phyloP scores from a whole-genome alignment of 441 rosid species.

The Gossypium schwendimanii region DNA sequence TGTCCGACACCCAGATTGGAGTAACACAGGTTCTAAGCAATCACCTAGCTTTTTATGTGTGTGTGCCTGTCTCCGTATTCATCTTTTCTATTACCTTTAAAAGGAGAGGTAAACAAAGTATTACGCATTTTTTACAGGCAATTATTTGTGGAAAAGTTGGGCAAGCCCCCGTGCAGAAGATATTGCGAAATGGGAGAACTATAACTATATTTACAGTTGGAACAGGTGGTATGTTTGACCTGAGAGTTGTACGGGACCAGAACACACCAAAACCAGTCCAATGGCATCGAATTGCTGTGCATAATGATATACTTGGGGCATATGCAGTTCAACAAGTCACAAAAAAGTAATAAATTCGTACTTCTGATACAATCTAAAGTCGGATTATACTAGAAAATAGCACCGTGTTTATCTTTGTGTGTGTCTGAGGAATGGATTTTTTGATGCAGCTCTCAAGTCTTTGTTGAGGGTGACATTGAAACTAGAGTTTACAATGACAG shows the following conservation, averaged over 20 bases:
- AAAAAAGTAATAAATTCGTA: conserved; percentile 45
- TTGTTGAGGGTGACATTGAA: conserved; percentile 92
- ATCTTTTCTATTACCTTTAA: background rate
- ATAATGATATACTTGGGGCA: conserved; percentile 62
- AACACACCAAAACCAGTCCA: conserved; percentile 77
- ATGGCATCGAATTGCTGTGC: conserved; percentile 96
- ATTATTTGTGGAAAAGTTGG: conserved; percentile 87
- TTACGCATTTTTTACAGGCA: conserved; percentile 34
- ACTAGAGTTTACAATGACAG: conserved; percentile 81
- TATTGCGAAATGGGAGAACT: conserved; percentile 75
- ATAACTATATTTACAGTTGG: conserved; percentile 84
- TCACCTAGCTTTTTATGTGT: background rate
- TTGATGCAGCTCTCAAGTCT: conserved; percentile 71
- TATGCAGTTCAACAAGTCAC: conserved; percentile 76
- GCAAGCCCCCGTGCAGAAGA: conserved; percentile 83
- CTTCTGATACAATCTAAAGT: background rate
- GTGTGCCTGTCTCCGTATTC: background rate
- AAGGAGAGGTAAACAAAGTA: background rate
- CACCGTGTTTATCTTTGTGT: conserved; percentile 1
- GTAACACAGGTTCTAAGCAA: background rate
- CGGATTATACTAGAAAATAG: background rate
- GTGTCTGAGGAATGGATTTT: conserved; percentile 17
- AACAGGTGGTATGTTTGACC: conserved; percentile 92
- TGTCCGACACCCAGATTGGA: background rate
- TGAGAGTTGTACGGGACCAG: conserved; percentile 43